Base-by-base conservation (phyloP, 164 flowering plant genomes). In the Echeveria elegans region DNA sequence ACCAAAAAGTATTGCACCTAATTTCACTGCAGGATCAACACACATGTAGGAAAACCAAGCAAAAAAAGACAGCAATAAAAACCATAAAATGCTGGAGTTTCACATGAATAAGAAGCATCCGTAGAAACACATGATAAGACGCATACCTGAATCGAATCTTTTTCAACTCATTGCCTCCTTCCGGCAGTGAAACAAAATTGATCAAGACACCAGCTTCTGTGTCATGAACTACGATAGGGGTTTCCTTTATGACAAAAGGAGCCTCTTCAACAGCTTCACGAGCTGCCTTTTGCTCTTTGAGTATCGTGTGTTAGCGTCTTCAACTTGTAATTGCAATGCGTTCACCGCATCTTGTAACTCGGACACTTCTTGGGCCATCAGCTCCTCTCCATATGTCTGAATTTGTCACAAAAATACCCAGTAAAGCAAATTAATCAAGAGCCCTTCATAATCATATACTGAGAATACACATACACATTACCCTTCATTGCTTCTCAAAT, bases 211-310 rank as follows among this genome's bases (percentile, higher is more conserved):
- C n/a, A n/a, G n/a, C n/a, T 75, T 80, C 91, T 0, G 92, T 88
- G 73, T 95, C 99, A 77, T 95, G 91, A 74, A 95, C 75, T 63
- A 95, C 69, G 26, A 95, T 87, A 40, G 94, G 98, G 65, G 97
- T 90, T 82, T 95, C 99, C 79, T 95, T 87, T 63, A 95, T 79
- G 50, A 95, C 84, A 32, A 98, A 97, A 66, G 97, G 96, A 56
- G 99, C 98, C 72, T 95, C 97, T 77, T 95, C 95, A 77, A 95
- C 84, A 69, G 98, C 99, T 79, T 83, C 92, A 65, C 82, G 78
- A 75, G 98, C 98, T 67, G 90, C 96, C 76, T 92, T 97, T 65
- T 78, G 80, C 72, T 95, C 99, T 74, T 80, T 85, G 53, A 87
- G 73, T 7, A 83, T 80, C 69, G 66, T 73, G 80, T 72, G 61